Evolutionary conservation across 2,329 filamentous ascomycete species (phyloP).

Genomic region (Paecilomyces formosus): DNA sequence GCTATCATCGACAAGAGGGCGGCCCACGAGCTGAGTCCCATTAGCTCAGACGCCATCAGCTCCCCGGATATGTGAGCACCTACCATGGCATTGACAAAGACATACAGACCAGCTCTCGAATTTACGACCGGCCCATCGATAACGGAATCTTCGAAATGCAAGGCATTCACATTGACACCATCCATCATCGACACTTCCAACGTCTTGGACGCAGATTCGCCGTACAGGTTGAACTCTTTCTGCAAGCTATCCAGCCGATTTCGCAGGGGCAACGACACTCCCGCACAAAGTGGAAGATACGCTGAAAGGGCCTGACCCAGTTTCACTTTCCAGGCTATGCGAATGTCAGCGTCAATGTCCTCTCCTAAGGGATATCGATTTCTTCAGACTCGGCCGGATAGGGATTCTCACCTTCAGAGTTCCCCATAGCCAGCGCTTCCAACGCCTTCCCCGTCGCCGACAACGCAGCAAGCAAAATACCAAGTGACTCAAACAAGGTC

Average conservation of each 20-base stretch:
- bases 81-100: slow-evolving; percentile 77
- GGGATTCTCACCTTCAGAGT: slow-evolving; percentile 22
- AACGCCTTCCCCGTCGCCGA: slow-evolving; percentile 28
- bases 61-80: not conserved
- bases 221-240: slow-evolving; percentile 35
- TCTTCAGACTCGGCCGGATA: not conserved
- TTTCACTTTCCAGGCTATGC: slow-evolving; percentile 26
- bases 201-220: slow-evolving; percentile 32
- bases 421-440: slow-evolving; percentile 26
- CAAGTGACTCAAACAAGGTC: slow-evolving; percentile 35
- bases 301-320: slow-evolving; percentile 31
- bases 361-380: not conserved
- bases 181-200: slow-evolving; percentile 37
- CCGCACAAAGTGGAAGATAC: slow-evolving; percentile 33
- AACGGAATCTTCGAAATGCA: slow-evolving; percentile 48
- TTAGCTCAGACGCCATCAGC: slow-evolving; percentile 21
- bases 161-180: slow-evolving; percentile 35
- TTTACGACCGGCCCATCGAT: slow-evolving; percentile 64
- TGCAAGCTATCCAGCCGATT: slow-evolving; percentile 32
- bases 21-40: slow-evolving; percentile 59
- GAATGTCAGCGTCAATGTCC: slow-evolving; percentile 4
- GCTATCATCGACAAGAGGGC: slow-evolving; percentile 75
- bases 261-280: slow-evolving; percentile 30
- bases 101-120: slow-evolving; percentile 73
- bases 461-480: slow-evolving; percentile 32